Evolutionary conservation across 257 asterid genomes (phyloP).

Genomic region (Salvia hispanica): DNA sequence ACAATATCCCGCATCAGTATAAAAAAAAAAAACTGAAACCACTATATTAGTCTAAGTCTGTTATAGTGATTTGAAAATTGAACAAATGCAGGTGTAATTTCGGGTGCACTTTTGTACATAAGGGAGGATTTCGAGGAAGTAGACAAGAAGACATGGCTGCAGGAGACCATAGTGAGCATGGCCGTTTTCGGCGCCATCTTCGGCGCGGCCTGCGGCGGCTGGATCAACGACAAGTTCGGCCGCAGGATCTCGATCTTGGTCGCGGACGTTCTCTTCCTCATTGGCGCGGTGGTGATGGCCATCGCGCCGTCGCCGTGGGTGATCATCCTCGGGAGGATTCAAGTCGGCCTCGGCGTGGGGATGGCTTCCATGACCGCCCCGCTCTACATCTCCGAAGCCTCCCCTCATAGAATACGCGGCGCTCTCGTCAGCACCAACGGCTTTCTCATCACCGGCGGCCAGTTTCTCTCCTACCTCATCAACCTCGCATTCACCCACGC

Average conservation of each 20-base stretch:
- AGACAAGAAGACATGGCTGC: constrained; percentile 44
- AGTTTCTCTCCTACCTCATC: constrained; percentile 56
- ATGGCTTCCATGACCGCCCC: constrained; percentile 83
- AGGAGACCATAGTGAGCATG: constrained; percentile 70
- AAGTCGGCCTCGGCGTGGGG: constrained; percentile 70
- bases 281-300: constrained; percentile 59
- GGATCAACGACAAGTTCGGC: constrained; percentile 58
- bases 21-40: no score
- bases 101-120: constrained; percentile 50
- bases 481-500: constrained; percentile 57
- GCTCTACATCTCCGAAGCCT: constrained; percentile 69
- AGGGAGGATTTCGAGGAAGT: constrained; percentile 41
- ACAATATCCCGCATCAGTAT: no score
- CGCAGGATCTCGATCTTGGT: constrained; percentile 47
- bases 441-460: constrained; percentile 68
- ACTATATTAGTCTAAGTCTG: no score
- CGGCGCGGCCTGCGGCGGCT: constrained; percentile 71
- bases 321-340: constrained; percentile 52
- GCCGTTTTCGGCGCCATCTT: constrained; percentile 67
- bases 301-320: constrained; percentile 50
- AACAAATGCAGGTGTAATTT: constrained; percentile 38
- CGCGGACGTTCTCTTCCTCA: constrained; percentile 56
- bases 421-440: constrained; percentile 71
- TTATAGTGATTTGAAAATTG: no score
- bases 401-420: constrained; percentile 72